Evolutionary conservation across 257 asterid genomes (phyloP), one percentile per base, ranked within the genome.

Genomic region (Capsicum baccatum): DNA sequence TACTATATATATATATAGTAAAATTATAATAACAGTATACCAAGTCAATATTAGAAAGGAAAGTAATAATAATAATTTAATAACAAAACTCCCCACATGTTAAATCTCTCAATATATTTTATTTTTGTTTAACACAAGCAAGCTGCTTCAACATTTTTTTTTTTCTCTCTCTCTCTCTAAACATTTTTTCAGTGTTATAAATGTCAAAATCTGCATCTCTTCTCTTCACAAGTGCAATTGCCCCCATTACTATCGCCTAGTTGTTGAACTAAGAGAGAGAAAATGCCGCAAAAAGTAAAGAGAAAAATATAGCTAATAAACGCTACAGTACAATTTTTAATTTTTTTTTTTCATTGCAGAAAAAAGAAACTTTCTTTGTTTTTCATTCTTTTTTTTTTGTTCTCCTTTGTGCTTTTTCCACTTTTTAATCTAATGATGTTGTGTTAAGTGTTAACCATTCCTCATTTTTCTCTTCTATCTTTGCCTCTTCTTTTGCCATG

Each of bases 401-500:
- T n/a, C 8, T 9, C 19, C 63, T 60, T 11, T 44, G 8, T n/a
- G 44, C 44, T 71, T 70, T 44, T 44, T n/a, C n/a, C 56, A 14
- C 21, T 13, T 74, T 48, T 15, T 13, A 76, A 52, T 76, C 63
- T 76, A 19, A 74, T 52, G 47, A 17, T 52, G 47, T 44, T 76
- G 63, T 59, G 89, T 26, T 26, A 26, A 26, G 74, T 90, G 90
- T 83, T 85, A 84, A 26, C 85, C 80, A 84, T 12, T 79, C 91
- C 91, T 89, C 85, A 63, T 89, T 78, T 70, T 48, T 88, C 92
- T 89, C 92, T 70, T 85, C 92, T 84, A 85, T 71, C 57, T 81
- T 88, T 39, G 58, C 52, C 90, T 89, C 89, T 84, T 55, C 73
- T 84, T 19, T 11, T 84, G 90, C 91, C 91, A 90, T 81, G 13